A percentile compares a stretch with the other conserved stretches of the same genome.
phyloP scores from a whole-genome alignment of 164 flowering plant genomes.

The Macadamia tetraphylla region DNA sequence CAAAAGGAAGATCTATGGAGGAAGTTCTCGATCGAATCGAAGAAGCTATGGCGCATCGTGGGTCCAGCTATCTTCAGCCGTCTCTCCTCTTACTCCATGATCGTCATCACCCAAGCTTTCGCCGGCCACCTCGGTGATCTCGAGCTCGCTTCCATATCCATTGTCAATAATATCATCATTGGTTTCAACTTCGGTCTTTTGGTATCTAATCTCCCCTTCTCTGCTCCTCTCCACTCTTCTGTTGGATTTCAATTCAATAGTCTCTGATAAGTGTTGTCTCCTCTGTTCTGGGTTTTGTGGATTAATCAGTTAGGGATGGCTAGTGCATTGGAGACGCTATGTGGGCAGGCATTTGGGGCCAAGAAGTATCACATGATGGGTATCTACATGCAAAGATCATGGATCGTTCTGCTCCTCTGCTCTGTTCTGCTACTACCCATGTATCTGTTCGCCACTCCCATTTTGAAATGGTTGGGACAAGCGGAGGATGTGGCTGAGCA shows the following conservation, averaged over 20 bases:
- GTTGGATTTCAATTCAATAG: too few relatives aligned
- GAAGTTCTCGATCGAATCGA: constrained; percentile 41
- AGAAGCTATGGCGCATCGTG: constrained; percentile 53
- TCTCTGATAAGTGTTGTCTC: too few relatives aligned
- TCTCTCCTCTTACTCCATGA: constrained; percentile 36
- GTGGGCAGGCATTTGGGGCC: constrained; percentile 59
- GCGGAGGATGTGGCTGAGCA: constrained; percentile 31
- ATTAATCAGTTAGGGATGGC: constrained; percentile 49
- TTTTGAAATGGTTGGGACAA: constrained; percentile 36
- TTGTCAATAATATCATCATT: constrained; percentile 43
- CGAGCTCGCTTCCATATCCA: constrained; percentile 61
- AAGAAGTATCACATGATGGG: constrained; percentile 45
- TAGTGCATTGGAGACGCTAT: constrained; percentile 49
- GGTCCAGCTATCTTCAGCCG: constrained; percentile 62
- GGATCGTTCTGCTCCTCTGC: constrained; percentile 33
- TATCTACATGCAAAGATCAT: constrained; percentile 45
- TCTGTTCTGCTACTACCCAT: constrained; percentile 34
- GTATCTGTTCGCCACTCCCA: constrained; percentile 37
- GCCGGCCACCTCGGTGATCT: constrained; percentile 63
- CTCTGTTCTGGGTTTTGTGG: not conserved
- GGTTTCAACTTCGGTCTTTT: constrained; percentile 50
- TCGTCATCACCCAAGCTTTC: constrained; percentile 50
- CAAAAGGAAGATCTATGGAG: not conserved
- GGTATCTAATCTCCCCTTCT: constrained; percentile 17
- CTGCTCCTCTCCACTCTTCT: not conserved